Evolutionary conservation across 345 rosid species (phyloP).

Genomic region (Kernera saxatilis): DNA sequence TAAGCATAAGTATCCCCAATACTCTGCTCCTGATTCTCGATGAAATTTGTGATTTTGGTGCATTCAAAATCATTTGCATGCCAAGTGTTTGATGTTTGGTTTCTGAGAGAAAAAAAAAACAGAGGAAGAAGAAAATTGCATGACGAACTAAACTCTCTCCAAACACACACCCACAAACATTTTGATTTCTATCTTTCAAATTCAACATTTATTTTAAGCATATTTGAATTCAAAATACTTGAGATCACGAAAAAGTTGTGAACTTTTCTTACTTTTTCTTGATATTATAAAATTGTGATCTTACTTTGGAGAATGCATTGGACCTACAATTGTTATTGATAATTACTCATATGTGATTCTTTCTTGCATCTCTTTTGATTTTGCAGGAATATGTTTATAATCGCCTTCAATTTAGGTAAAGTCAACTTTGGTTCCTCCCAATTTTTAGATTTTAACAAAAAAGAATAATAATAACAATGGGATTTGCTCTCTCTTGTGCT

Average conservation of each 20-base stretch:
- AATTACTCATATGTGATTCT: background rate
- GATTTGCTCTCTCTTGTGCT: conserved; percentile 6
- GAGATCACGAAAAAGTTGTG: background rate
- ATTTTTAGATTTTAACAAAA: background rate
- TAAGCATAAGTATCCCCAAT: no score
- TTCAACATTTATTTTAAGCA: background rate
- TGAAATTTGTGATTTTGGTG: background rate
- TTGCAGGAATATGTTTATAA: conserved; percentile 96
- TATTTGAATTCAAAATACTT: background rate
- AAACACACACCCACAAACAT: background rate
- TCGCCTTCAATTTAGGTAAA: conserved; percentile 85
- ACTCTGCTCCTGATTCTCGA: background rate
- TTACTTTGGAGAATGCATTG: background rate
- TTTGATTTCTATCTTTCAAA: background rate
- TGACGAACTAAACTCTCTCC: conserved; percentile 19
- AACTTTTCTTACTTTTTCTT: no score
- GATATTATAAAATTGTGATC: conserved; percentile 10
- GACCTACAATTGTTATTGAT: background rate
- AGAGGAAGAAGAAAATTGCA: conserved; percentile 15
- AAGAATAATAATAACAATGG: background rate
- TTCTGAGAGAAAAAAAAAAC: background rate
- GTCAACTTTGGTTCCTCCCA: background rate
- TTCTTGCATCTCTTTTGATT: conserved; percentile 14
- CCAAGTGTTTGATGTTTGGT: conserved; percentile 9
- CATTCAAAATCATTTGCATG: background rate